Base-by-base conservation (phyloP, 106 monocot genomes). In the Gastrodia elata region DNA sequence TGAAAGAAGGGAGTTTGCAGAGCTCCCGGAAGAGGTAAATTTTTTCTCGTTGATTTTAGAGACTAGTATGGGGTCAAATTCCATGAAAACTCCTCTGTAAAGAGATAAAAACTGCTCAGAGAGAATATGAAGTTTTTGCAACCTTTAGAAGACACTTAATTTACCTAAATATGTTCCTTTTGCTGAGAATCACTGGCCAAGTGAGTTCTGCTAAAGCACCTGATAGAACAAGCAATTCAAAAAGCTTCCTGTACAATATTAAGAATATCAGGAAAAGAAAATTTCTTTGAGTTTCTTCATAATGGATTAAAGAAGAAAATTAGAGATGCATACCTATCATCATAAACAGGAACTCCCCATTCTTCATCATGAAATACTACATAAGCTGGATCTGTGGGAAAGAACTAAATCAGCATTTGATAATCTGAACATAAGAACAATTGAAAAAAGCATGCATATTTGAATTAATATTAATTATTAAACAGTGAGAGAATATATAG, bases 331-430 rank as follows among this genome's bases (percentile, higher is more conserved):
- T 84, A 90, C 89, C 73, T 84, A 64, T 90, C 90, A 82, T 90
- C 87, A 78, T 90, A 84, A 44, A 90, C 84, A 37, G 90, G 84
- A 61, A 90, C 84, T 68, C 90, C 90, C 90, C 90, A 90, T 75
- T 90, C 90, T 78, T 84, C 82, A 71, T 90, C 87, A 82, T 90
- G 87, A 73, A 90, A 90, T 65, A 78, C 43, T 48, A 74, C 78
- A 87, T 90, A 90, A 38, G 67, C 67, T 37, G 67, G 67, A 67
- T 67, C 67, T 67, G 67, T 37, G 3, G 37, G 67, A 67, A 20
- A 7, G 14, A 61, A 28, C 7, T 61, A 32, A 61, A 61, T 61
- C 61, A 61, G 6, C 30, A 61, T 61, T 14, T 28, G 61, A 61
- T 55, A 55, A 5, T 55, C 55, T 20, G 55, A 20, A 2, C 18